Conservation (phyloP, 2,329 filamentous ascomycete species). For the Penicillium olsonii region DNA sequence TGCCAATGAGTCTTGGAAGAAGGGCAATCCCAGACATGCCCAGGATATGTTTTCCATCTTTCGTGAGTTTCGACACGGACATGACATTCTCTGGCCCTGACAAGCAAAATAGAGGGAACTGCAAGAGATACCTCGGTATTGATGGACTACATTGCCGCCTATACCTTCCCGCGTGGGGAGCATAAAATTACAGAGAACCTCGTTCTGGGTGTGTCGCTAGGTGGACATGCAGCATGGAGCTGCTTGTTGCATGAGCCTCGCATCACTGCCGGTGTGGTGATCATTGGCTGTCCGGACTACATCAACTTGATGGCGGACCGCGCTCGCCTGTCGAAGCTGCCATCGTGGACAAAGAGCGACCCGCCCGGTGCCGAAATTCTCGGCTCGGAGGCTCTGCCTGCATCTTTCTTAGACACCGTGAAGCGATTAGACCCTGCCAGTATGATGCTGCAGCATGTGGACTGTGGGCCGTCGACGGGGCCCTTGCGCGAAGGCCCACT, state of each 20-base stretch:
- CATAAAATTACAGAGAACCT: slow-evolving; percentile 62
- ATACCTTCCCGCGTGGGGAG: slow-evolving; percentile 62
- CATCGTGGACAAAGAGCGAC: slow-evolving; percentile 59
- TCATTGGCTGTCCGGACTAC: slow-evolving; percentile 91
- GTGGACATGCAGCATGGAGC: slow-evolving; percentile 87
- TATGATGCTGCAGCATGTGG: slow-evolving; percentile 63
- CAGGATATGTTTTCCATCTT: slow-evolving; percentile 88
- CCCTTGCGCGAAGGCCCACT: slow-evolving; percentile 34
- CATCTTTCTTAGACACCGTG: slow-evolving; percentile 64
- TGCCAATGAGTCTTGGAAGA: slow-evolving; percentile 76
- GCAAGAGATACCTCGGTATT: slow-evolving; percentile 73
- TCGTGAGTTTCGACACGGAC: slow-evolving; percentile 49
- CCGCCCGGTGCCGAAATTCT: slow-evolving; percentile 66
- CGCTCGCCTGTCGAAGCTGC: slow-evolving; percentile 68
- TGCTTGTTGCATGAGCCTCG: slow-evolving; percentile 75
- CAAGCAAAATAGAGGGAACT: slow-evolving; percentile 56
- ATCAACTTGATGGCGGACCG: slow-evolving; percentile 77
- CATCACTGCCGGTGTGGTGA: slow-evolving; percentile 73
- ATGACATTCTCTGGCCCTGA: neutral
- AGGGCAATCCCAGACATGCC: slow-evolving; percentile 78
- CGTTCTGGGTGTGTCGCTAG: slow-evolving; percentile 79
- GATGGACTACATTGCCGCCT: slow-evolving; percentile 76
- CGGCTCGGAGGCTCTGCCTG: slow-evolving; percentile 76
- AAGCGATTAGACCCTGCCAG: slow-evolving; percentile 72
- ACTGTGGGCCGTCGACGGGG: slow-evolving; percentile 19